These are phyloP conservation scores for Dissophora ornata DNA, from an alignment of 192 early-diverging fungal genomes.

Conservation along the genomic window DNA sequence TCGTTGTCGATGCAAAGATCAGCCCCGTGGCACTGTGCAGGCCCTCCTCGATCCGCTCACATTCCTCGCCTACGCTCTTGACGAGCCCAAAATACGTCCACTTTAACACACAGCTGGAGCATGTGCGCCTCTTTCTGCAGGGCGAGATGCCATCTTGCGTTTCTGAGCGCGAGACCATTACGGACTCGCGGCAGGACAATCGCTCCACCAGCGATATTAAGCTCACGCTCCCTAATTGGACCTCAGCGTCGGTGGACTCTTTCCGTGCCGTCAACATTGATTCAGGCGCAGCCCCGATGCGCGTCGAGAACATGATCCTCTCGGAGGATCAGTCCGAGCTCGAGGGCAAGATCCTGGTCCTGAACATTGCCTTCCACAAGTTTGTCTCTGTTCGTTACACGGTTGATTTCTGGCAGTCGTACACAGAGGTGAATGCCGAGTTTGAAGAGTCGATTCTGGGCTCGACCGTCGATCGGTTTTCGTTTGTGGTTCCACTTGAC, in stretches of 20 bases:
- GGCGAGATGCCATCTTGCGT: slow-evolving; percentile 70
- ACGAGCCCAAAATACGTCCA: slow-evolving; percentile 71
- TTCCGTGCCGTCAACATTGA: slow-evolving; percentile 56
- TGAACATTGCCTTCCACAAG: slow-evolving; percentile 92
- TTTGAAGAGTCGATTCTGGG: slow-evolving; percentile 69
- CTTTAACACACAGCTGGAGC: slow-evolving; percentile 75
- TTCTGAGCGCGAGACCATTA: slow-evolving; percentile 33
- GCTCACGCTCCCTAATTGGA: slow-evolving; percentile 53
- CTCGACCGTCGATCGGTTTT: slow-evolving; percentile 74
- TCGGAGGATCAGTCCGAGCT: slow-evolving; percentile 65
- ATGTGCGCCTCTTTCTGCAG: slow-evolving; percentile 77
- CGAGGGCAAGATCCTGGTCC: slow-evolving; percentile 77
- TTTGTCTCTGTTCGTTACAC: slow-evolving; percentile 81
- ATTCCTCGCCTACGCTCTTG: slow-evolving; percentile 52
- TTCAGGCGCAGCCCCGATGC: slow-evolving; percentile 23
- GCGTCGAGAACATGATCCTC: slow-evolving; percentile 65
- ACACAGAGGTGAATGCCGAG: slow-evolving; percentile 69
- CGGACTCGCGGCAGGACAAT: slow-evolving; percentile 29
- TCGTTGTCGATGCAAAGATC: neutral
- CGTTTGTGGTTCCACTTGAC: slow-evolving; percentile 64
- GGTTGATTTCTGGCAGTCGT: slow-evolving; percentile 83
- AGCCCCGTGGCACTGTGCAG: slow-evolving; percentile 2
- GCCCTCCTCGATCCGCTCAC: slow-evolving; percentile 28
- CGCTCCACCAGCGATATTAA: slow-evolving; percentile 32
- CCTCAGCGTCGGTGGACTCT: slow-evolving; percentile 9